Evolutionary conservation across 2,329 filamentous ascomycete species (phyloP), one percentile per base, ranked within the genome.

Genomic region (Ambrosiella beaveri): DNA sequence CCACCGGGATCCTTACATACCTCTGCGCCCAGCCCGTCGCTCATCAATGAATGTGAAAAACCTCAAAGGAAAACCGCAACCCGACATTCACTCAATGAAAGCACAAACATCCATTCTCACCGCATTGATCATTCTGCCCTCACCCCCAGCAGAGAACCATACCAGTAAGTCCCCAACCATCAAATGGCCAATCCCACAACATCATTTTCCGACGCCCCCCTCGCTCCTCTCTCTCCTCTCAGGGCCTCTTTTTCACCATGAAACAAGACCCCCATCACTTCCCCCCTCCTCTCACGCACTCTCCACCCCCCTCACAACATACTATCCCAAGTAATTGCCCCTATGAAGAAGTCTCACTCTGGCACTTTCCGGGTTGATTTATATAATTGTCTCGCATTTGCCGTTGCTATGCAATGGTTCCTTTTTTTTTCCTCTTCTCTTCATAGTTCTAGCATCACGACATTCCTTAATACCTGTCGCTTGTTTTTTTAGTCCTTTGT

Each of bases 401-500:
- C n/a, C 44, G 2, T 17, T 19, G 44, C 27, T 4, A 47, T n/a
- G n/a, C 7, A 13, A 19, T 56, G 19, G 19, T 19, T 15, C 13
- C 39, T 38, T 54, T 50, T 38, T 51, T 50, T 17, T 39, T 53
- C 36, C 56, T 41, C 52, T 57, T 56, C 50, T 44, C 52, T 38
- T 45, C n/a, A 38, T 58, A n/a, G 38, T 41, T 56, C 37, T 12
- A 17, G 37, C 40, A 27, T 53, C 38, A 45, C 51, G 52, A 45
- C 44, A 35, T 35, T 58, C 56, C 47, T 54, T 51, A 38, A 37
- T 40, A 35, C 19, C 40, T 38, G 54, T 37, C 12, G 7, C 41
- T 59, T 19, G 19, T 17, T n/a, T 53, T n/a, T 38, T 44, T 53
- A 45, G 17, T 53, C 17, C 47, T n/a, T 56, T 54, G 51, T 59